Conservation (phyloP, 2,329 filamentous ascomycete genomes). For the Cladophialophora carrionii region DNA sequence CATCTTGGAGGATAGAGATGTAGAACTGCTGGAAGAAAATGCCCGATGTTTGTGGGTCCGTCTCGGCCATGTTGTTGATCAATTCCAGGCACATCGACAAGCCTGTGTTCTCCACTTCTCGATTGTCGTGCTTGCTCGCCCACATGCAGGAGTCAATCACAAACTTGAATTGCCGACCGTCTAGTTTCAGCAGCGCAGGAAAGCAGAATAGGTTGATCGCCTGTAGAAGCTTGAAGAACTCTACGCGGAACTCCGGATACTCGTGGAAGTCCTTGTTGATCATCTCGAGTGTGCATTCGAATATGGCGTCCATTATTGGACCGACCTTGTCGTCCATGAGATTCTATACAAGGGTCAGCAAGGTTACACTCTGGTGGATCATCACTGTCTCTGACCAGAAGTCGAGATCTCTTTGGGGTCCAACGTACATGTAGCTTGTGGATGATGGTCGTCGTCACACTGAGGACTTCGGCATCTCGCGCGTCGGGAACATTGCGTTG, state of each 20-base stretch:
- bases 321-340: constrained; percentile 99
- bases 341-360: constrained; percentile 58
- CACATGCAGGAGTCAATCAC: constrained; percentile 99
- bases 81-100: constrained; percentile 98
- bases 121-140: constrained; percentile 99
- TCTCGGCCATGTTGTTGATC: constrained; percentile 95
- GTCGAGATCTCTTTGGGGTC: constrained; percentile 57
- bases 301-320: constrained; percentile 96
- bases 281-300: constrained; percentile 98
- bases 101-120: constrained; percentile 93
- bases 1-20: constrained; percentile 90
- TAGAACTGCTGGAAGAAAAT: constrained; percentile 99
- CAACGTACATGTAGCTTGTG: constrained; percentile 89
- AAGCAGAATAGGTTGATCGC: constrained; percentile 98
- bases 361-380: constrained; percentile 26
- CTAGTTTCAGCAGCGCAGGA: constrained; percentile 88
- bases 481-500: constrained; percentile 95
- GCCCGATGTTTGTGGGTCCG: constrained; percentile 81
- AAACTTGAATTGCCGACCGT: constrained; percentile 97
- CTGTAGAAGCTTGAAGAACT: constrained; percentile 96
- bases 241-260: constrained; percentile 97
- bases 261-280: constrained; percentile 99
- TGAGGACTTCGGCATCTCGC: constrained; percentile 92
- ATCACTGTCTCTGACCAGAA: constrained; percentile 50
- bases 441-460: constrained; percentile 97